Evolutionary conservation across 2,329 filamentous ascomycete genomes (phyloP).

Genomic region (Diaporthe ilicicola): DNA sequence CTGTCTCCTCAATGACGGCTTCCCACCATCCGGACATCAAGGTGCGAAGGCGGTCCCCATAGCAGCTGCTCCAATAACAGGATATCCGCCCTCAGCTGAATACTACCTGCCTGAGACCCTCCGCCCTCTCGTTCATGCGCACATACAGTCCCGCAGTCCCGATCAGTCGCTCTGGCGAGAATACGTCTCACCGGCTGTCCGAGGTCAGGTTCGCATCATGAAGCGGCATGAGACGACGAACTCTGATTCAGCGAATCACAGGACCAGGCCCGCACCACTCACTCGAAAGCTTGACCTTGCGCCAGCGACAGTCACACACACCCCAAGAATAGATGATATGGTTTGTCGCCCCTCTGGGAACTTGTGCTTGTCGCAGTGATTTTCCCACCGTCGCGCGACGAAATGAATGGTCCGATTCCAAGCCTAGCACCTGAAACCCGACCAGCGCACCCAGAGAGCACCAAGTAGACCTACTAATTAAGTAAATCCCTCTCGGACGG

Average conservation of each 20-base stretch:
- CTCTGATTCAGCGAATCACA: slow-evolving; percentile 30
- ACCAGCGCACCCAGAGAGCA: slow-evolving; percentile 28
- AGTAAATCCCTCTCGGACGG: slow-evolving; percentile 19
- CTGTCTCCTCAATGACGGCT: slow-evolving; percentile 22
- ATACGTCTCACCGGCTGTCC: slow-evolving; percentile 16
- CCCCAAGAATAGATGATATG: not conserved
- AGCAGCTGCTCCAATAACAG: not conserved
- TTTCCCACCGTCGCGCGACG: slow-evolving; percentile 15
- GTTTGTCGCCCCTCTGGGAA: not conserved
- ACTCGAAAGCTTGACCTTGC: slow-evolving; percentile 26
- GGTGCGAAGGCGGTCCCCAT: slow-evolving; percentile 18
- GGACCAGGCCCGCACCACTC: slow-evolving; percentile 12
- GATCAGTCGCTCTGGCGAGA: not conserved
- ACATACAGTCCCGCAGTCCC: slow-evolving; percentile 9
- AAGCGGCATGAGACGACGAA: slow-evolving; percentile 26
- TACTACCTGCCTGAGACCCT: slow-evolving; percentile 14
- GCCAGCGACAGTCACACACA: slow-evolving; percentile 10
- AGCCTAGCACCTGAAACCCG: slow-evolving; percentile 27
- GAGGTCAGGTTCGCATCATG: slow-evolving; percentile 14
- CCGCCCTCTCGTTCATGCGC: slow-evolving; percentile 24
- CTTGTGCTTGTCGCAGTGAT: not conserved
- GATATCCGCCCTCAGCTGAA: not conserved
- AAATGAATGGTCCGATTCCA: not conserved
- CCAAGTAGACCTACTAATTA: slow-evolving; percentile 6
- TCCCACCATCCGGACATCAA: slow-evolving; percentile 23